Conservation (phyloP, 2,329 filamentous ascomycete genomes). For the Exophiala sp. region DNA sequence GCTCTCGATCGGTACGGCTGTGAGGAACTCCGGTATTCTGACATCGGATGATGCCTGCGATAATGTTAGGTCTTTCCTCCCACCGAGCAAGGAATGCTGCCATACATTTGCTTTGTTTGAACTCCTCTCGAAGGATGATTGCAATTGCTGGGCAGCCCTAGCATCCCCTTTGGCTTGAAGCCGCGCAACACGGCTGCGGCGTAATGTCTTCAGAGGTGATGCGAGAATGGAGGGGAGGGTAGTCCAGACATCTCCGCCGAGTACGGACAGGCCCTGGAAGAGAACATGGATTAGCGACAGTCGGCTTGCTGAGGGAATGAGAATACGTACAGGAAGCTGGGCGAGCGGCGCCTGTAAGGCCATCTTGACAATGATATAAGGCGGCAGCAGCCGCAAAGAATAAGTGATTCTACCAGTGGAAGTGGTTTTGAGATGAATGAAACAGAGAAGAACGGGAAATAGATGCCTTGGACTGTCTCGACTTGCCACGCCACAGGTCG, state of each 20-base stretch:
- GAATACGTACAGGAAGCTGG: conserved; percentile 20
- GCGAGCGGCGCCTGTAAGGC: conserved; percentile 22
- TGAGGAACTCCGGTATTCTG: conserved; percentile 17
- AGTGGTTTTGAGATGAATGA: neutral
- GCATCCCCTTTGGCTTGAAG: conserved; percentile 12
- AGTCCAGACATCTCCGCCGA: conserved; percentile 24
- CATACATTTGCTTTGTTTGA: conserved; percentile 1
- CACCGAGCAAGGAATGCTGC: neutral
- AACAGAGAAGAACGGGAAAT: neutral
- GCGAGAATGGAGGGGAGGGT: conserved; percentile 21
- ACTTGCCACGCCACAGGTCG: conserved; percentile 1
- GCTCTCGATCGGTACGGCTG: conserved; percentile 11
- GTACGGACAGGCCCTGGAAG: conserved; percentile 20
- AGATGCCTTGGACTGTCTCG: neutral
- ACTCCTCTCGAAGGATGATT: neutral
- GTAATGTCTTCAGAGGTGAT: conserved; percentile 23
- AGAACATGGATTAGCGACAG: conserved; percentile 9
- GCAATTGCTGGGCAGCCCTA: conserved; percentile 7
- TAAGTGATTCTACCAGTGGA: neutral
- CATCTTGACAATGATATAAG: conserved; percentile 16
- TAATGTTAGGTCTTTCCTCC: conserved; percentile 6
- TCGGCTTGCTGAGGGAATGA: neutral
- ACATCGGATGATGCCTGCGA: conserved; percentile 7
- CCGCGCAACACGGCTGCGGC: conserved; percentile 23
- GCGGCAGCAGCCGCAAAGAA: conserved; percentile 10